These are phyloP conservation scores for Anthracocystis setariae DNA, from an alignment of 1,284 basidiomycete species.

Conservation along the genomic window DNA sequence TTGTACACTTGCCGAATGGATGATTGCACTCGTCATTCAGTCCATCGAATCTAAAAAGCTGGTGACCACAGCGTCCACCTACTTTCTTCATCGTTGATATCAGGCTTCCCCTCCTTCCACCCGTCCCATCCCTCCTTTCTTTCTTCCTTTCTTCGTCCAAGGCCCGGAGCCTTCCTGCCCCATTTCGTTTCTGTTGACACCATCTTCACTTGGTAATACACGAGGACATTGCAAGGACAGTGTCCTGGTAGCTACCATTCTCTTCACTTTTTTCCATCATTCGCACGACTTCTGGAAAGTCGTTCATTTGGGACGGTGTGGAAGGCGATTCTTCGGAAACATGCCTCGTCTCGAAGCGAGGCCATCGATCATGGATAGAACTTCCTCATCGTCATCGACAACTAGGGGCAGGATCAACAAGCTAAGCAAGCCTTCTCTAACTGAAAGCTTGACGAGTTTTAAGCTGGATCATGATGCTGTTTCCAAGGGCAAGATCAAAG, in stretches of 20 bases:
- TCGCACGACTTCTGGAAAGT: slow-evolving; percentile 35
- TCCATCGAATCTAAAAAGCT: too few relatives aligned
- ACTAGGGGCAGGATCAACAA: too few relatives aligned
- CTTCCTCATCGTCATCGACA: too few relatives aligned
- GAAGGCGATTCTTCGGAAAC: background rate
- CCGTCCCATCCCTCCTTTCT: slow-evolving; percentile 14
- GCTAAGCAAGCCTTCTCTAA: too few relatives aligned
- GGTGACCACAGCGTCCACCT: too few relatives aligned
- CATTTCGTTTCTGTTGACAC: slow-evolving; percentile 18
- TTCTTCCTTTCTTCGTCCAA: slow-evolving; percentile 29
- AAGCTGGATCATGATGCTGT: too few relatives aligned
- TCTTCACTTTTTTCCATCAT: slow-evolving; percentile 1
- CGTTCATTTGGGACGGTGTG: slow-evolving; percentile 3
- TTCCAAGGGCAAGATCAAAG: too few relatives aligned
- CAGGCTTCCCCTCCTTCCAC: background rate
- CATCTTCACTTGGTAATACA: slow-evolving; percentile 14
- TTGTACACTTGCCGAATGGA: too few relatives aligned
- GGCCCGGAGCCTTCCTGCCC: slow-evolving; percentile 38
- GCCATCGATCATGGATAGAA: too few relatives aligned
- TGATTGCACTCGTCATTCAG: too few relatives aligned
- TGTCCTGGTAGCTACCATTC: slow-evolving; percentile 8
- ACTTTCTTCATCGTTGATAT: background rate
- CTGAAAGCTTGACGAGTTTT: too few relatives aligned
- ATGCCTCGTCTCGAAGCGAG: slow-evolving; percentile 22
- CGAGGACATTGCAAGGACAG: slow-evolving; percentile 6